Base-by-base conservation (phyloP, 345 rosid genomes). In the Alliaria petiolata region DNA sequence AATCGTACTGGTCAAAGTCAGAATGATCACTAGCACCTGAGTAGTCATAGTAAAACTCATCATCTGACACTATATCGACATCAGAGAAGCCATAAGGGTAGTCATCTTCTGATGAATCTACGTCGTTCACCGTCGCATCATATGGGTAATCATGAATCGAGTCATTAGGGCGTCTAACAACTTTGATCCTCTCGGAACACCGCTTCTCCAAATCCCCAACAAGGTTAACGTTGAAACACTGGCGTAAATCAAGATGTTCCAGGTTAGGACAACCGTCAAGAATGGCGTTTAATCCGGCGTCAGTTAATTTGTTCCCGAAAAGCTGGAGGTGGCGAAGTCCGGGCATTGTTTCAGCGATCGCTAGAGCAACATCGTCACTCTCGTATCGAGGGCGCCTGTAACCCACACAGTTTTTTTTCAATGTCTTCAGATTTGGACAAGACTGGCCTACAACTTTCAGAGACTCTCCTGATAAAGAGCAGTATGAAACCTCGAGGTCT, bases 211-310 rank as follows among this genome's bases (percentile, higher is more conserved):
- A 62, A 42, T 79, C 61, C 47, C 84, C 83, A 15, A 36, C 76
- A 45, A 86, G 64, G 16, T 19, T 38, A 20, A 91, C 36, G 40
- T 87, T 81, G 77, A 79, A 83, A 79, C 93, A 89, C 44, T 74
- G 83, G 34, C 93, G 85, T 60, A 91, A 59, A 79, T 91, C 97
- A 53, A 91, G 91, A 10, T 81, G 82, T 68, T 84, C 88, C 6
- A 89, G 84, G 68, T 72, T 76, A 54, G 73, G 85, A 67, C 97
- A 91, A 19, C 83, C 76, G 20, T 85, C 81, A 2, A 89, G 89
- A 74, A 91, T 83, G 31, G 80, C 88, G 65, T 65, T 59, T 71
- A 89, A 63, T n/a, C 97, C 97, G 3, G 16, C 43, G 59, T 87
- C 79, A 33, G 93, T 85, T 64, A 87, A 40, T 69, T 62, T 61